Evolutionary conservation across 345 rosid genomes (phyloP).

Genomic region (Linum usitatissimum): DNA sequence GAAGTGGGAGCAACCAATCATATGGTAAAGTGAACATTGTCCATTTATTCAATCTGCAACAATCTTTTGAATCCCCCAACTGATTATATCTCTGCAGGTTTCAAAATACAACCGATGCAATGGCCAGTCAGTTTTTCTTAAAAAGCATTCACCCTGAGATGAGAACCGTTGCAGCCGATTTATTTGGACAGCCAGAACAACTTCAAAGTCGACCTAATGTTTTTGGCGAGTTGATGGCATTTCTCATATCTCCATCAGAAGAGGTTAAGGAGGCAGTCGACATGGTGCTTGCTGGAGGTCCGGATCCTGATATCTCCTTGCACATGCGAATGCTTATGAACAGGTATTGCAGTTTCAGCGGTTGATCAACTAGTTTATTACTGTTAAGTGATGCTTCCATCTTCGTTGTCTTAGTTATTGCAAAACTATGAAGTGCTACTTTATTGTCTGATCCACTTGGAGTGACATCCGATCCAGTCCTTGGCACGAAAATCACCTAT

Average conservation of each 20-base stretch:
- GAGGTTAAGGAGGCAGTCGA: conserved; percentile 69
- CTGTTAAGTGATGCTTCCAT: not conserved
- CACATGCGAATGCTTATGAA: conserved; percentile 90
- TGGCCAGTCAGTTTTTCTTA: conserved; percentile 83
- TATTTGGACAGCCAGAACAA: conserved; percentile 58
- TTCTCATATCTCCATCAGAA: conserved; percentile 67
- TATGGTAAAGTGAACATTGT: conserved; percentile 46
- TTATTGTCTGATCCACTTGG: too few species aligned
- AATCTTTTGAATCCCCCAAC: not conserved
- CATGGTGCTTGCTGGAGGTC: conserved; percentile 52
- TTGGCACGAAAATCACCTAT: too few species aligned
- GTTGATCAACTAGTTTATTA: not conserved
- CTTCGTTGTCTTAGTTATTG: not conserved
- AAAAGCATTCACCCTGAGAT: conserved; percentile 76
- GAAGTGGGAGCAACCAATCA: conserved; percentile 74
- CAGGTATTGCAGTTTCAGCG: conserved; percentile 32
- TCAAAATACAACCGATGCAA: conserved; percentile 90
- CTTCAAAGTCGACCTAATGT: conserved; percentile 59
- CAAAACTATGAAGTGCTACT: too few species aligned
- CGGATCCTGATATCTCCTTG: conserved; percentile 74
- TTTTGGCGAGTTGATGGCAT: conserved; percentile 84
- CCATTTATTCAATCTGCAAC: not conserved
- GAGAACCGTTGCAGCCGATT: conserved; percentile 57
- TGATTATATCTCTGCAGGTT: conserved; percentile 45
- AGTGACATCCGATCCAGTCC: too few species aligned